These are phyloP conservation scores for Irineochytrium annulatum DNA, from an alignment of 192 early-diverging fungal genomes.

Conservation along the genomic window DNA sequence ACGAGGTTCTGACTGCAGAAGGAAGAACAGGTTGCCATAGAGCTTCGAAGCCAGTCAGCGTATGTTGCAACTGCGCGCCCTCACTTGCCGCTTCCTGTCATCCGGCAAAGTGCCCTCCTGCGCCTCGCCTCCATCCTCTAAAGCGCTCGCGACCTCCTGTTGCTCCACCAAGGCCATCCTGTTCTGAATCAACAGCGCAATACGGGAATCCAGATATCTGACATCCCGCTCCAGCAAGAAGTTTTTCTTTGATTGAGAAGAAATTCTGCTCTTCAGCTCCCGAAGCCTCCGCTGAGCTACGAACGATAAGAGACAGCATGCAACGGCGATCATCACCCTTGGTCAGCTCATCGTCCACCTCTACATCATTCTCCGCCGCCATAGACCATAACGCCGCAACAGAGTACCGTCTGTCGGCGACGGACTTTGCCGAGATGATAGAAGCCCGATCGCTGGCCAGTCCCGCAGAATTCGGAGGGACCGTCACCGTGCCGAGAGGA, in stretches of 20 bases:
- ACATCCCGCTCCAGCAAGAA: constrained; percentile 91
- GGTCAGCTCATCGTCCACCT: constrained; percentile 90
- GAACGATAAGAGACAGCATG: neutral
- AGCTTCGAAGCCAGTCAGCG: constrained; percentile 48
- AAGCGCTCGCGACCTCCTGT: constrained; percentile 66
- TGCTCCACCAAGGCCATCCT: constrained; percentile 90
- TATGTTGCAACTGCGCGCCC: constrained; percentile 2
- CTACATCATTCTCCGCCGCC: constrained; percentile 84
- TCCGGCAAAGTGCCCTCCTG: constrained; percentile 59
- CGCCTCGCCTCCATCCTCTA: constrained; percentile 59
- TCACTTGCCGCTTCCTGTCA: constrained; percentile 57
- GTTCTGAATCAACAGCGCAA: constrained; percentile 89
- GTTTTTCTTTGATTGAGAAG: constrained; percentile 92
- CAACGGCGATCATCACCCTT: constrained; percentile 54
- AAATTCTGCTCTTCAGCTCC: constrained; percentile 83
- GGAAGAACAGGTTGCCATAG: constrained; percentile 90
- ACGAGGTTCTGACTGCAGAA: constrained; percentile 86
- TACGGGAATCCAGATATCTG: constrained; percentile 84
- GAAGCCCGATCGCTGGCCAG: constrained; percentile 5
- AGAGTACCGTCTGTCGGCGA: constrained; percentile 38
- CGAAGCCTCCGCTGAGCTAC: constrained; percentile 77
- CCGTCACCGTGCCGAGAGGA: constrained; percentile 26
- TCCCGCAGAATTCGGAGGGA: neutral
- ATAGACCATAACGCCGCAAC: constrained; percentile 53
- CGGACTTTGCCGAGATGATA: neutral